Conservation (phyloP, 371 early-diverging fungal species). For the Choanephora cucurbitarum region DNA sequence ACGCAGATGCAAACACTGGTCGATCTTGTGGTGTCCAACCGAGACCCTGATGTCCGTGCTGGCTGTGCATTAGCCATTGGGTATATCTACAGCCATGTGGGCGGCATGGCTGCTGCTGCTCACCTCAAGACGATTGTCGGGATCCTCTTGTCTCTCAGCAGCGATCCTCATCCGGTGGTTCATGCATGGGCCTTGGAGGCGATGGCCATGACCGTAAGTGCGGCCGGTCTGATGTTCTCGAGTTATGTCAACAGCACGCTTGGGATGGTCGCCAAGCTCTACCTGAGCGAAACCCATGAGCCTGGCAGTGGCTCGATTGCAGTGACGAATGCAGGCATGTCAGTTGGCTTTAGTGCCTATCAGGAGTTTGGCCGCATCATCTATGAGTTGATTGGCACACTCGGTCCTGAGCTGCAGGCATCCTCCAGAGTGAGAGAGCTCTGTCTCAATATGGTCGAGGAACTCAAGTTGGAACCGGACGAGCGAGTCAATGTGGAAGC, state of each 20-base stretch:
- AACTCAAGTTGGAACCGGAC: conserved; percentile 76
- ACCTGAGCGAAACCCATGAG: conserved; percentile 88
- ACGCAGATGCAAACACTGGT: conserved; percentile 82
- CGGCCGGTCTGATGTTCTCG: conserved; percentile 91
- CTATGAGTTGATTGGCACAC: conserved; percentile 83
- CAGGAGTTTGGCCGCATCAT: conserved; percentile 88
- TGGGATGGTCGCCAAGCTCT: conserved; percentile 80
- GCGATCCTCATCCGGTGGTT: conserved; percentile 92
- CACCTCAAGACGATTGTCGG: conserved; percentile 89
- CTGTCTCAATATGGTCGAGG: conserved; percentile 77
- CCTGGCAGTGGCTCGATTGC: conserved; percentile 65
- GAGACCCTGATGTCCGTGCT: conserved; percentile 93
- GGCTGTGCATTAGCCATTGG: conserved; percentile 92
- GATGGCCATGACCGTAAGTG: conserved; percentile 82
- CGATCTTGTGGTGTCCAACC: conserved; percentile 84
- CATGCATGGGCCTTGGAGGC: conserved; percentile 93
- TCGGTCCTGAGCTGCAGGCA: conserved; percentile 90
- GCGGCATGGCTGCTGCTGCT: conserved; percentile 85
- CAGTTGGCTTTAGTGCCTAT: conserved; percentile 60
- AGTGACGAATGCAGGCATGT: conserved; percentile 64
- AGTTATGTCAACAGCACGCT: conserved; percentile 88
- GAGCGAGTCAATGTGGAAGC: conserved; percentile 85
- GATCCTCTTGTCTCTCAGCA: conserved; percentile 84
- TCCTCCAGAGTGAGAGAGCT: conserved; percentile 74
- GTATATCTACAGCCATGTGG: conserved; percentile 85